Evolutionary conservation across 768 basidiomycete genomes (phyloP).

Genomic region (Suillus spraguei): DNA sequence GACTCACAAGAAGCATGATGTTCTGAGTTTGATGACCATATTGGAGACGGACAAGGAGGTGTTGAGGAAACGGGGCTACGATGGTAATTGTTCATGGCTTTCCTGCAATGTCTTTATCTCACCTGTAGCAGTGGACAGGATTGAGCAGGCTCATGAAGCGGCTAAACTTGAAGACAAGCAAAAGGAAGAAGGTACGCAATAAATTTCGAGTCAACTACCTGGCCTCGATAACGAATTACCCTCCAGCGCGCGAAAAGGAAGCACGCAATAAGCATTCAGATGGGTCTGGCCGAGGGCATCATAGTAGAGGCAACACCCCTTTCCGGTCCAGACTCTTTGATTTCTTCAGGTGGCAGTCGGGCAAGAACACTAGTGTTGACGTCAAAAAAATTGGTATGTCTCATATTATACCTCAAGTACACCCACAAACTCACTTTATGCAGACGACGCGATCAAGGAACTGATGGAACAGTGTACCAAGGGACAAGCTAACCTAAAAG

Average conservation of each 20-base stretch:
- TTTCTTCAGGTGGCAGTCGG: background rate
- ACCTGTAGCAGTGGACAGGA: conserved; percentile 1
- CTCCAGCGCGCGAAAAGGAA: background rate
- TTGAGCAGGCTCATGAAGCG: background rate
- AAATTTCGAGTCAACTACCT: background rate
- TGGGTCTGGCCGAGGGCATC: background rate
- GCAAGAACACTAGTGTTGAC: background rate
- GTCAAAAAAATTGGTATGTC: background rate
- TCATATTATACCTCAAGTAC: background rate
- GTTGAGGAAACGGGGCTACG: conserved; percentile 78
- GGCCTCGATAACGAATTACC: too few species aligned
- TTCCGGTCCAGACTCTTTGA: background rate
- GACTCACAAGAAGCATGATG: conserved; percentile 77
- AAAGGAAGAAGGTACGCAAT: background rate
- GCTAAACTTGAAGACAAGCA: conserved; percentile 2
- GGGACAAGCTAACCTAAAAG: background rate
- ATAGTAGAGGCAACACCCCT: background rate
- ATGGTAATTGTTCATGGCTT: conserved; percentile 46
- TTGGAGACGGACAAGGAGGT: conserved; percentile 82
- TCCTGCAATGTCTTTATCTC: background rate
- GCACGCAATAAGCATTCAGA: background rate
- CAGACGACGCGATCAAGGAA: background rate
- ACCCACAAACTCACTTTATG: background rate
- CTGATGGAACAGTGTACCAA: background rate
- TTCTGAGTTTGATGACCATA: conserved; percentile 86